Percentiles rank a stretch among this genome's conserved stretches.
Conservation (phyloP, 768 basidiomycete species). For the Pholiota microspora region DNA sequence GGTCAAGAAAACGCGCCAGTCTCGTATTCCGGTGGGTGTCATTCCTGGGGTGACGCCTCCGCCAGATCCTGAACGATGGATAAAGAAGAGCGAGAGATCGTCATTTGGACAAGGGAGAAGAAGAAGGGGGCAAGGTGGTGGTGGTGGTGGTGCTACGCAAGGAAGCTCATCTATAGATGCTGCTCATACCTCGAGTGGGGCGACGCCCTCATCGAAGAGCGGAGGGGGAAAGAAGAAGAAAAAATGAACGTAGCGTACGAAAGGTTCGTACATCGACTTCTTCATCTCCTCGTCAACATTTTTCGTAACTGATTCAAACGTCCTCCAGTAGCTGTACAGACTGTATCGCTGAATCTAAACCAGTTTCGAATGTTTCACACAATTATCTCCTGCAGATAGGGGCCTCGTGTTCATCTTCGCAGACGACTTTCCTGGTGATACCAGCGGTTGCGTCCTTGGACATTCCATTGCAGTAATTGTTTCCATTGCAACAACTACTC, state of each 20-base stretch:
- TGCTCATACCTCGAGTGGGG: constrained; percentile 22
- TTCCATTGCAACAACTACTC: background rate
- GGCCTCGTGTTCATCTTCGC: constrained; percentile 16
- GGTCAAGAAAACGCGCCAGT: constrained; percentile 53
- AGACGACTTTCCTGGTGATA: no score
- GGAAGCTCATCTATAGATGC: constrained; percentile 47
- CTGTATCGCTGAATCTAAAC: background rate
- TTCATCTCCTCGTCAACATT: background rate
- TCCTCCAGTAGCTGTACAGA: background rate
- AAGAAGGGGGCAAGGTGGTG: constrained; percentile 49
- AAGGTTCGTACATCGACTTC: constrained; percentile 1
- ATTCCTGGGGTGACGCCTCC: constrained; percentile 75
- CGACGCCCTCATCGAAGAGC: constrained; percentile 30
- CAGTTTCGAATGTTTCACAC: background rate
- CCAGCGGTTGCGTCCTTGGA: no score
- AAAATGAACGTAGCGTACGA: constrained; percentile 39
- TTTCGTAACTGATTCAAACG: constrained; percentile 1
- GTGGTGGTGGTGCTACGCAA: constrained; percentile 66
- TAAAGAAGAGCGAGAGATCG: constrained; percentile 82
- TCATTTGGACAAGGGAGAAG: constrained; percentile 52
- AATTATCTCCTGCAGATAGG: constrained; percentile 1
- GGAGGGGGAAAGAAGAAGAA: constrained; percentile 65
- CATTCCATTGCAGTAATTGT: background rate
- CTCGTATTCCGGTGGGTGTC: constrained; percentile 74
- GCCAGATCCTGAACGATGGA: constrained; percentile 85